phyloP scores from a whole-genome alignment of 2,329 filamentous ascomycete genomes.

The Proliferodiscus dingleyae region DNA sequence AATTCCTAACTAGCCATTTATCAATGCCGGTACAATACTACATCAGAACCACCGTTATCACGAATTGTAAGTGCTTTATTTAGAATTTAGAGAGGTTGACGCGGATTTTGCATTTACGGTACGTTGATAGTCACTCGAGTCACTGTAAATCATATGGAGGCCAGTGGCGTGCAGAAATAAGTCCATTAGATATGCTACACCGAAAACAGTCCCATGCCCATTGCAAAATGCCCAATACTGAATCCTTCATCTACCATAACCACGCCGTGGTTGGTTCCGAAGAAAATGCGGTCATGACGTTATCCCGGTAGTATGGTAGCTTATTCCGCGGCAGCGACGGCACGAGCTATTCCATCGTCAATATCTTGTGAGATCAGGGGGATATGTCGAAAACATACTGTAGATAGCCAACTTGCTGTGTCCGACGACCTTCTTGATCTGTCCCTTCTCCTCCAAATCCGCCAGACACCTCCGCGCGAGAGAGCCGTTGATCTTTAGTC shows the following conservation, averaged over 20 bases:
- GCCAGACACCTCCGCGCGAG: slow-evolving; percentile 83
- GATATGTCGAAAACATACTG: slow-evolving; percentile 51
- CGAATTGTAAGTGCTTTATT: neutral
- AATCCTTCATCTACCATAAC: slow-evolving; percentile 24
- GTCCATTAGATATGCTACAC: slow-evolving; percentile 33
- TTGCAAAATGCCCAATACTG: slow-evolving; percentile 30
- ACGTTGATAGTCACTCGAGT: too few species aligned
- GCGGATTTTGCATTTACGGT: neutral
- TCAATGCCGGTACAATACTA: too few species aligned
- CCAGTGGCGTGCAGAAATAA: slow-evolving; percentile 18
- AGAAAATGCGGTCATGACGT: slow-evolving; percentile 30
- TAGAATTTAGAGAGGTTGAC: neutral
- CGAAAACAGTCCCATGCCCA: slow-evolving; percentile 30
- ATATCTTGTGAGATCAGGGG: slow-evolving; percentile 18
- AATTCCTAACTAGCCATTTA: too few species aligned
- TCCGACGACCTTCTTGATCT: slow-evolving; percentile 95
- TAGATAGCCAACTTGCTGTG: slow-evolving; percentile 99
- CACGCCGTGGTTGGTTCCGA: slow-evolving; percentile 25
- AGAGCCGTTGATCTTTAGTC: slow-evolving; percentile 99
- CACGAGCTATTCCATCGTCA: slow-evolving; percentile 48
- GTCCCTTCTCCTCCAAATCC: slow-evolving; percentile 95
- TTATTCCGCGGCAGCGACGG: slow-evolving; percentile 49
- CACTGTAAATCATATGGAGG: neutral
- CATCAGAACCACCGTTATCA: too few species aligned
- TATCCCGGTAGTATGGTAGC: slow-evolving; percentile 21